phyloP scores from a whole-genome alignment of 306 rosid species.

The Prinsepia uniflora region DNA sequence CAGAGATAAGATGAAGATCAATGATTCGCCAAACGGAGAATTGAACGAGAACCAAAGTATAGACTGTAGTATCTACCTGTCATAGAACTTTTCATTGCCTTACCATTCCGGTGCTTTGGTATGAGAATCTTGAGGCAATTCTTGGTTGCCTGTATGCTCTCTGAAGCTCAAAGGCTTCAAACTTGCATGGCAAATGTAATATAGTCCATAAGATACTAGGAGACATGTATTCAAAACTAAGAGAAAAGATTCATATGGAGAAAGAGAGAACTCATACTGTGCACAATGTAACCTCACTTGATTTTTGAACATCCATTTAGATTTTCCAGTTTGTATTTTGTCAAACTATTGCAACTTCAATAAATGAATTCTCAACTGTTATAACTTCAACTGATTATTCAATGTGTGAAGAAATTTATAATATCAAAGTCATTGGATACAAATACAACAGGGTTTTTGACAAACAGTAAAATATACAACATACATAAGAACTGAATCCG shows the following conservation, averaged over 20 bases:
- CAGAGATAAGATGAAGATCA: slow-evolving; percentile 37
- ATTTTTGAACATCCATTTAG: background rate
- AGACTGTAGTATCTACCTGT: slow-evolving; percentile 62
- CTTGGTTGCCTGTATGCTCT: slow-evolving; percentile 40
- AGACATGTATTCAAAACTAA: slow-evolving; percentile 9
- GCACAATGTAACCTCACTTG: slow-evolving; percentile 1
- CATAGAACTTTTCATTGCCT: slow-evolving; percentile 24
- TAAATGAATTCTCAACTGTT: background rate
- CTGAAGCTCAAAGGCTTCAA: slow-evolving; percentile 9
- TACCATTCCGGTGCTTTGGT: background rate
- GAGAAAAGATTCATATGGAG: slow-evolving; percentile 11
- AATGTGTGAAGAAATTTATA: background rate
- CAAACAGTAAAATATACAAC: background rate
- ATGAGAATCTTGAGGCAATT: slow-evolving; percentile 28
- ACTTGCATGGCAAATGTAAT: slow-evolving; percentile 25
- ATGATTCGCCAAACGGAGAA: slow-evolving; percentile 38
- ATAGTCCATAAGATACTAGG: slow-evolving; percentile 17
- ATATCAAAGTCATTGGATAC: background rate
- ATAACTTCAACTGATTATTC: background rate
- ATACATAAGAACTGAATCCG: background rate
- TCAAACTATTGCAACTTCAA: slow-evolving; percentile 2
- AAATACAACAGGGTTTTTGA: background rate
- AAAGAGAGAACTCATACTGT: slow-evolving; percentile 7
- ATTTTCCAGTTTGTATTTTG: background rate
- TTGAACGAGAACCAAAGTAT: slow-evolving; percentile 63